Evolutionary conservation across 352 stramenopile species (phyloP), one percentile per base, ranked within the genome.

Genomic region (Aphanomyces cochlioides): DNA sequence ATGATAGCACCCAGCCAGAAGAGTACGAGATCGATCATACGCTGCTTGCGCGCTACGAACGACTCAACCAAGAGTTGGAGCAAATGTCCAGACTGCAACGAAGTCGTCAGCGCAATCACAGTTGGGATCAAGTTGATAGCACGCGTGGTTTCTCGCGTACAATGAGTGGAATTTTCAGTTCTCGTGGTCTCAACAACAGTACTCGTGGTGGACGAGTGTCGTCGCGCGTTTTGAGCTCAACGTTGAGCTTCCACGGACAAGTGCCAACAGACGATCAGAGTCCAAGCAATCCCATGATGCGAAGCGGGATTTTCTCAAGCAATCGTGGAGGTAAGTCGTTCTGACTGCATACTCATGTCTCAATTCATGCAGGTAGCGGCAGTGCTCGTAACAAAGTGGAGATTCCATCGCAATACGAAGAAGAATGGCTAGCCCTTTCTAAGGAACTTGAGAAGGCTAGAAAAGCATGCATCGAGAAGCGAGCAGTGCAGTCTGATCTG

Each of bases 21-120:
- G 64, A 70, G 54, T 70, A 70, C 40, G 64, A 70, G 64, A 70
- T 70, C 54, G 64, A 70, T 43, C 64, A 70, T n/a, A 19, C 21
- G n/a, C 64, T 70, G n/a, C 21, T 70, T 8, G 47, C 64, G n/a
- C 64, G 64, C 17, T 70, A 70, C 38, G 64, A 70, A 50, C 64
- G 64, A 21, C 54, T 70, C 17, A 70, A 70, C 64, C 36, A 61
- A 10, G 64, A 70, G 47, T 47, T 70, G 21, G 64, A 70, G 47
- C 64, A 70, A 50, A 70, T 70, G 64, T 54, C 64, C 38, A 47
- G 64, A 10, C 54, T 70, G 17, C 43, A 61, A 50, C 64, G 47
- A 8, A 70, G 54, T 53, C 64, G 64, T 37, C 64, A 70, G 17
- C 64, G 64, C 64, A 70, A 70, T 43, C 64, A 70, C 48, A 70